A percentile compares a stretch with the other conserved stretches of the same genome.
These are phyloP conservation scores for Cylindrotheca fusiformis DNA, from an alignment of 108 stramenopile species.

Conservation along the genomic window DNA sequence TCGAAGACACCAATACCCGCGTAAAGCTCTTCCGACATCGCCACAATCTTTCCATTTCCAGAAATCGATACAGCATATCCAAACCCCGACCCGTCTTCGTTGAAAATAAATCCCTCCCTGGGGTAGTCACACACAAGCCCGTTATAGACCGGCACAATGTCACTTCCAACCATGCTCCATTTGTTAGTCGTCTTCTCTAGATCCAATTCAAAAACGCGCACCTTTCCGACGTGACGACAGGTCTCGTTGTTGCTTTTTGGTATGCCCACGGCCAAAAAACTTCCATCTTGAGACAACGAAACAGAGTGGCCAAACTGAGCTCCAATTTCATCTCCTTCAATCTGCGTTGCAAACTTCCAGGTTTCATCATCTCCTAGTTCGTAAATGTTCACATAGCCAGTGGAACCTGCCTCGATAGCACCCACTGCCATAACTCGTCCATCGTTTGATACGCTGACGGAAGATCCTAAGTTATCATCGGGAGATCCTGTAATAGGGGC, in stretches of 20 bases:
- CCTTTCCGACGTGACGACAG: neutral
- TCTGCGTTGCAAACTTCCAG: neutral
- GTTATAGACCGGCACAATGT: neutral
- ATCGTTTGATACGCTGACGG: neutral
- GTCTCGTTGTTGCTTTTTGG: neutral
- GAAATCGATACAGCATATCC: neutral
- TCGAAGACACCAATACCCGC: neutral
- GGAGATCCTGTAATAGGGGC: neutral
- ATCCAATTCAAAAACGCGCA: neutral
- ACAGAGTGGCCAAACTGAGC: conserved; percentile 5
- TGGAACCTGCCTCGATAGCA: neutral
- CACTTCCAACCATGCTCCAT: neutral
- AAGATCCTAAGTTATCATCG: neutral
- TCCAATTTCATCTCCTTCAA: neutral
- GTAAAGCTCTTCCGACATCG: neutral
- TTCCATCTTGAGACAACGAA: conserved; percentile 9
- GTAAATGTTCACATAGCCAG: neutral
- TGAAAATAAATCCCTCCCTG: no score
- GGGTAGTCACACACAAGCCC: no score
- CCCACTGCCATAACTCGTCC: neutral
- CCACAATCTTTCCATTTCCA: neutral
- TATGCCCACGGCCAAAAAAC: conserved; percentile 2
- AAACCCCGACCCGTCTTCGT: neutral
- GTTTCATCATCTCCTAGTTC: neutral
- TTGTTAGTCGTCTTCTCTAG: neutral